These are phyloP conservation scores for Malassezia globosa DNA, from an alignment of 1,284 basidiomycete genomes.

Conservation along the genomic window DNA sequence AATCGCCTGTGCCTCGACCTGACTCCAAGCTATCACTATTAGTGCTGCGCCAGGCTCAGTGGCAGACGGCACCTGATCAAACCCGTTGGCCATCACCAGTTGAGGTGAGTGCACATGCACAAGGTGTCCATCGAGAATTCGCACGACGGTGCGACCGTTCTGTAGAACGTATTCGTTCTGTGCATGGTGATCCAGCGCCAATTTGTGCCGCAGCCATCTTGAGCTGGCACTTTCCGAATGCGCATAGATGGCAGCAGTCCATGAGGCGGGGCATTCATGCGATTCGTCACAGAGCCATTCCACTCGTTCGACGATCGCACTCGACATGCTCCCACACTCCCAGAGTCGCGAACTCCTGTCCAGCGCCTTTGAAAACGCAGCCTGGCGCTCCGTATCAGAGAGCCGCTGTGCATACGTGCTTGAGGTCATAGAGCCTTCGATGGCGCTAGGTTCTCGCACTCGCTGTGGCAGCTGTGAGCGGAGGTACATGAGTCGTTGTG, in stretches of 20 bases:
- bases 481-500: constrained; percentile 7
- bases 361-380: neutral
- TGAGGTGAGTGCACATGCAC: neutral
- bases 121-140: neutral
- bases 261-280: neutral
- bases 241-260: neutral
- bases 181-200: neutral
- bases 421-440: neutral
- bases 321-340: neutral
- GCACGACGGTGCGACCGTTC: constrained; percentile 2
- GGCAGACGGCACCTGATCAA: neutral
- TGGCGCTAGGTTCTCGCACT: neutral
- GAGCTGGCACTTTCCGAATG: neutral
- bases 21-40: neutral
- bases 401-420: neutral
- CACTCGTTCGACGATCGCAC: constrained; percentile 1
- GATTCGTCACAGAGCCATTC: neutral
- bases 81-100: neutral
- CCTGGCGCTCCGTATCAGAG: constrained; percentile 1
- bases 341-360: neutral
- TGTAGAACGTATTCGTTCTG: neutral
- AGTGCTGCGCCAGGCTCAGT: neutral
- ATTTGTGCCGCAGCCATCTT: constrained; percentile 3
- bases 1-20: neutral
- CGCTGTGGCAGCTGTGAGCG: constrained; percentile 5